These are phyloP conservation scores for Rhynchosporium graminicola DNA, from an alignment of 2,329 filamentous ascomycete genomes.

Conservation along the genomic window DNA sequence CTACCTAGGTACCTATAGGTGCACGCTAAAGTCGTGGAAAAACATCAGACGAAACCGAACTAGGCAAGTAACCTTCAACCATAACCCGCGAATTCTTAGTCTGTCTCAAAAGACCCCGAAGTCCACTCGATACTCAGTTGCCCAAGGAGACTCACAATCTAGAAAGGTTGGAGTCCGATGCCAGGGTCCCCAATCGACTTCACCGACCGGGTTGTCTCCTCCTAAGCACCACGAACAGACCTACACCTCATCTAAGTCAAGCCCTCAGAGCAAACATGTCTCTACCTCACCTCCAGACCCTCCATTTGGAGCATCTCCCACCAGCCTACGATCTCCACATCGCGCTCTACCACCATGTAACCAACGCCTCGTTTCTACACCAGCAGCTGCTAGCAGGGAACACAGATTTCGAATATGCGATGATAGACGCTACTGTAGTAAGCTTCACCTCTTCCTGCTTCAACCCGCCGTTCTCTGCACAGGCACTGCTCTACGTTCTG, in stretches of 20 bases:
- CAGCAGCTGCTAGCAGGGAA: constrained; percentile 85
- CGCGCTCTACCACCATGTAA: constrained; percentile 72
- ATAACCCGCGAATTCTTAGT: no score
- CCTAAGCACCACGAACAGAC: not conserved
- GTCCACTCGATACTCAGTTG: no score
- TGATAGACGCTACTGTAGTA: constrained; percentile 83
- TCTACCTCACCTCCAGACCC: constrained; percentile 54
- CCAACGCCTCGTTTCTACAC: constrained; percentile 77
- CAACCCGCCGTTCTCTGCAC: no score
- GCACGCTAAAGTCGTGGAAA: no score
- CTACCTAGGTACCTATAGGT: no score
- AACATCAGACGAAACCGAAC: no score
- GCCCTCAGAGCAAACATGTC: not conserved
- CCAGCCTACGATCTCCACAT: constrained; percentile 67
- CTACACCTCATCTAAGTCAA: not conserved
- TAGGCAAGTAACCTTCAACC: no score
- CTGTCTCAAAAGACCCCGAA: no score
- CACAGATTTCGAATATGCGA: constrained; percentile 84
- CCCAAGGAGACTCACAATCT: no score
- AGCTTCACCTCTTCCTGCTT: constrained; percentile 33
- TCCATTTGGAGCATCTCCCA: constrained; percentile 76
- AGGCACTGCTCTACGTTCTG: not conserved
- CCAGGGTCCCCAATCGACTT: no score
- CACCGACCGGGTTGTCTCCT: no score
- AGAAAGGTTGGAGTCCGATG: no score